Conservation (phyloP, 352 stramenopile genomes). For the Phytophthora lateralis region DNA sequence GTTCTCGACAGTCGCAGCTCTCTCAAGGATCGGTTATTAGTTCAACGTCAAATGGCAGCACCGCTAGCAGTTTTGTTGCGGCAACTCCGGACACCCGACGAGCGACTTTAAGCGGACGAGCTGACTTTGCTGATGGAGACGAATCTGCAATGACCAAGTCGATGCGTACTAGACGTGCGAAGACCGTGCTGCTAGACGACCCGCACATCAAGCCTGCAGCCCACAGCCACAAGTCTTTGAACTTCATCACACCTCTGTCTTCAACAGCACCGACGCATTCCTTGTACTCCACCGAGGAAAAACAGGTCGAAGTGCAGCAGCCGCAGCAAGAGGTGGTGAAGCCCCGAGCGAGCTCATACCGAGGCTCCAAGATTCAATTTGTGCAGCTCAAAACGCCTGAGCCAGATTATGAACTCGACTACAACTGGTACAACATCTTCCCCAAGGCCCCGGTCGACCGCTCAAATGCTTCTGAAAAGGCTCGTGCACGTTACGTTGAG, state of each 20-base stretch:
- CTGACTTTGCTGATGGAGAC: slow-evolving; percentile 29
- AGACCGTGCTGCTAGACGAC: slow-evolving; percentile 48
- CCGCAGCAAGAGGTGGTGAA: not conserved
- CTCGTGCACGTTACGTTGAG: slow-evolving; percentile 60
- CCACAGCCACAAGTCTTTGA: slow-evolving; percentile 20
- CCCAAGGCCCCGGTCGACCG: slow-evolving; percentile 69
- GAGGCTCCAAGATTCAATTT: slow-evolving; percentile 36
- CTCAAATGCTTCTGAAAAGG: slow-evolving; percentile 32
- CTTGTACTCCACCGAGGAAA: slow-evolving; percentile 24
- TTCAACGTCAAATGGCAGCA: slow-evolving; percentile 17
- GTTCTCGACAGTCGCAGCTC: slow-evolving; percentile 28
- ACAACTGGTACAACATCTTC: slow-evolving; percentile 80
- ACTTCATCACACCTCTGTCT: slow-evolving; percentile 24
- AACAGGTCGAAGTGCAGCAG: slow-evolving; percentile 2
- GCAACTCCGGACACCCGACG: slow-evolving; percentile 20
- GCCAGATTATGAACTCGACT: slow-evolving; percentile 74
- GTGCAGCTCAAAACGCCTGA: slow-evolving; percentile 65
- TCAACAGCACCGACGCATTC: slow-evolving; percentile 16
- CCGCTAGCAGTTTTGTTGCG: slow-evolving; percentile 11
- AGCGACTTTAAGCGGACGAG: slow-evolving; percentile 12
- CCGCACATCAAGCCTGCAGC: slow-evolving; percentile 17
- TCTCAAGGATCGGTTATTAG: slow-evolving; percentile 24
- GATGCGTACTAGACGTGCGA: slow-evolving; percentile 40
- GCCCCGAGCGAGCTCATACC: slow-evolving; percentile 18
- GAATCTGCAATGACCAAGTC: slow-evolving; percentile 27